phyloP scores from a whole-genome alignment of 2,329 filamentous ascomycete species.

The Phialophora expanda region DNA sequence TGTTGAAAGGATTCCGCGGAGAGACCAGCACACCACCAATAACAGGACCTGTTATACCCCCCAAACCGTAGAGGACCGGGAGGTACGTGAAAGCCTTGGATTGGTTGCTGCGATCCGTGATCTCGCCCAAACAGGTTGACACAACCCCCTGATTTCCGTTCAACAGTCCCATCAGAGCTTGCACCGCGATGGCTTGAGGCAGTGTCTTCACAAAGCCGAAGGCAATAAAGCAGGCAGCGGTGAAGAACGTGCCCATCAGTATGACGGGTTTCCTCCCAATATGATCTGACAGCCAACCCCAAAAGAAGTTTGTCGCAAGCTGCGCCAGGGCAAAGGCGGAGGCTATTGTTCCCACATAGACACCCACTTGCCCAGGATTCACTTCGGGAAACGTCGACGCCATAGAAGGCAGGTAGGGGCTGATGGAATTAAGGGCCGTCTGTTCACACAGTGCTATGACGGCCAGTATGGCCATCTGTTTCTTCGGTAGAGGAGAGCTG shows the following conservation, averaged over 20 bases:
- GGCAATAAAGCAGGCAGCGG: slow-evolving; percentile 77
- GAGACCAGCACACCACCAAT: slow-evolving; percentile 85
- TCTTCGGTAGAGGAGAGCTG: slow-evolving; percentile 75
- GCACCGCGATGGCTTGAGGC: slow-evolving; percentile 83
- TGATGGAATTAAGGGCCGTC: slow-evolving; percentile 95
- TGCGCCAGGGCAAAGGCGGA: slow-evolving; percentile 92
- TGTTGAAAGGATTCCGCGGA: slow-evolving; percentile 61
- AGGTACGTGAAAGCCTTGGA: slow-evolving; percentile 91
- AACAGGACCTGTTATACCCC: slow-evolving; percentile 88
- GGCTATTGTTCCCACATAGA: slow-evolving; percentile 90
- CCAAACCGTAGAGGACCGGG: slow-evolving; percentile 93
- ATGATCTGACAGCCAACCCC: slow-evolving; percentile 81
- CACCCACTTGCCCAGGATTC: slow-evolving; percentile 69
- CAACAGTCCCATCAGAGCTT: slow-evolving; percentile 86
- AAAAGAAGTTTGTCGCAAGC: slow-evolving; percentile 88
- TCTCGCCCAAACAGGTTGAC: slow-evolving; percentile 89
- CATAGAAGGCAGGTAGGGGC: slow-evolving; percentile 94
- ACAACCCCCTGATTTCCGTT: slow-evolving; percentile 96
- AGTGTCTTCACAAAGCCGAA: slow-evolving; percentile 87
- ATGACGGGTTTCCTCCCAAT: slow-evolving; percentile 84
- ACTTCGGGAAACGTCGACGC: slow-evolving; percentile 83
- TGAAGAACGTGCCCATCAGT: slow-evolving; percentile 78
- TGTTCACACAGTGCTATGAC: slow-evolving; percentile 91
- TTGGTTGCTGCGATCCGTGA: slow-evolving; percentile 95
- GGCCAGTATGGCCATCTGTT: slow-evolving; percentile 82